Conservation (phyloP, 495 filamentous ascomycete species). For the Daldinia decipiens region DNA sequence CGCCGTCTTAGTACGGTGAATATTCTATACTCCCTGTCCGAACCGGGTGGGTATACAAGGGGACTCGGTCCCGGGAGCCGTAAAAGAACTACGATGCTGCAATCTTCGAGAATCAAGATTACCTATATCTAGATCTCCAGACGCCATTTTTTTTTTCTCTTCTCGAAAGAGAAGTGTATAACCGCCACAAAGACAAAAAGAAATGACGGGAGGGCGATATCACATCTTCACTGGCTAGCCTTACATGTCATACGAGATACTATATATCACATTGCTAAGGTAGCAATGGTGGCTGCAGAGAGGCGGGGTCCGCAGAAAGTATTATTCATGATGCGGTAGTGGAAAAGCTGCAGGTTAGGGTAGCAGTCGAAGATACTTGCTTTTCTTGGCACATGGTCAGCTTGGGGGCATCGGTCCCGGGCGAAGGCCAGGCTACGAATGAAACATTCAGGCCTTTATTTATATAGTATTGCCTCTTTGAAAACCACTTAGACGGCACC, state of each 20-base stretch:
- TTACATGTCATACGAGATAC: constrained; percentile 5
- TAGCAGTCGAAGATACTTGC: constrained; percentile 19
- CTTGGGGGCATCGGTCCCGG: constrained; percentile 1
- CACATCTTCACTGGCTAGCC: constrained; percentile 5
- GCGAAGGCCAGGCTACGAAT: too few species aligned
- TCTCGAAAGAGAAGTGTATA: not conserved
- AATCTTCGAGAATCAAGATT: not conserved
- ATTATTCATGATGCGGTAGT: constrained; percentile 20
- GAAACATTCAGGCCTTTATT: not conserved
- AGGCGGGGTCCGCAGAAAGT: constrained; percentile 37
- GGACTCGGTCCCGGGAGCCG: not conserved
- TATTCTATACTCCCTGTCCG: not conserved
- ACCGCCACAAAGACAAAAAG: not conserved
- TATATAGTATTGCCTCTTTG: not conserved
- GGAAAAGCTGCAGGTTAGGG: constrained; percentile 3
- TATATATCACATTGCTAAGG: constrained; percentile 18
- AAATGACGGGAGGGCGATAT: not conserved
- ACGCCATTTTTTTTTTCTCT: not conserved
- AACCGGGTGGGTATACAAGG: constrained; percentile 14
- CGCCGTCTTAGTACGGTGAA: constrained; percentile 20
- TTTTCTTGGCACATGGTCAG: not conserved
- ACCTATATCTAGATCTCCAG: not conserved
- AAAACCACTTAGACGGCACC: not conserved
- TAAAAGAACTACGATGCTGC: not conserved
- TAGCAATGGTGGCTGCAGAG: constrained; percentile 34